A percentile compares a stretch with the other conserved stretches of the same genome.
These are phyloP conservation scores for Lepiota brunneoincarnata DNA, from an alignment of 768 basidiomycete genomes.

Conservation along the genomic window DNA sequence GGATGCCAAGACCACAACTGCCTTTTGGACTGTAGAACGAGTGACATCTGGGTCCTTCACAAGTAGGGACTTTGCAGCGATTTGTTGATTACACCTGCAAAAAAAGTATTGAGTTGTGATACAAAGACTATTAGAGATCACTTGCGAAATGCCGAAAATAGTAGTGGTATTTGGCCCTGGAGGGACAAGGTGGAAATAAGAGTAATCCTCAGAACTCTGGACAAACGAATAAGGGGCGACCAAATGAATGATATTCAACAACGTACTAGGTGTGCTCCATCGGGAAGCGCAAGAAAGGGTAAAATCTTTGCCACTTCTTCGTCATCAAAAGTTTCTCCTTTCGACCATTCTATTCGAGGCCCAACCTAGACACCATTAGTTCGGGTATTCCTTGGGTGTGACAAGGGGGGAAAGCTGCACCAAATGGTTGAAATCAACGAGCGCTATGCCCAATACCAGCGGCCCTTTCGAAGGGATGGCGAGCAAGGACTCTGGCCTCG, in stretches of 20 bases:
- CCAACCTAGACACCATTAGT: conserved; percentile 59
- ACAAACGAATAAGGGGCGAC: conserved; percentile 3
- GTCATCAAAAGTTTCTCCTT: conserved; percentile 78
- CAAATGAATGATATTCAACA: background rate
- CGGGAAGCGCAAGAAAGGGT: conserved; percentile 94
- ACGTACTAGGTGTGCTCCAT: conserved; percentile 91
- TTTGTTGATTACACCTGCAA: conserved; percentile 90
- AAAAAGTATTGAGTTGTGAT: conserved; percentile 11
- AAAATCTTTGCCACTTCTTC: conserved; percentile 83
- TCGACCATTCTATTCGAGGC: conserved; percentile 83
- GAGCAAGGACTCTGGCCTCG: conserved; percentile 76
- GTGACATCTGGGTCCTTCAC: conserved; percentile 86
- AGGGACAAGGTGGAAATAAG: conserved; percentile 91
- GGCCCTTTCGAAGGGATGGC: conserved; percentile 57
- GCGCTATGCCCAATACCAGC: conserved; percentile 79
- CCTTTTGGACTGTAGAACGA: conserved; percentile 95
- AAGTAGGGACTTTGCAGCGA: conserved; percentile 72
- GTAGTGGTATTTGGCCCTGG: conserved; percentile 70
- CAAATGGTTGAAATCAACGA: conserved; percentile 95
- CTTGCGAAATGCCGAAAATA: conserved; percentile 94
- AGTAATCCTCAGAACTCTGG: conserved; percentile 90
- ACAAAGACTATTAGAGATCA: conserved; percentile 8
- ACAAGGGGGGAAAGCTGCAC: conserved; percentile 39
- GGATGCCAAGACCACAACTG: conserved; percentile 89
- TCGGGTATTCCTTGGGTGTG: conserved; percentile 9